Conservation (phyloP, 2,329 filamentous ascomycete species). For the Colletotrichum sidae region DNA sequence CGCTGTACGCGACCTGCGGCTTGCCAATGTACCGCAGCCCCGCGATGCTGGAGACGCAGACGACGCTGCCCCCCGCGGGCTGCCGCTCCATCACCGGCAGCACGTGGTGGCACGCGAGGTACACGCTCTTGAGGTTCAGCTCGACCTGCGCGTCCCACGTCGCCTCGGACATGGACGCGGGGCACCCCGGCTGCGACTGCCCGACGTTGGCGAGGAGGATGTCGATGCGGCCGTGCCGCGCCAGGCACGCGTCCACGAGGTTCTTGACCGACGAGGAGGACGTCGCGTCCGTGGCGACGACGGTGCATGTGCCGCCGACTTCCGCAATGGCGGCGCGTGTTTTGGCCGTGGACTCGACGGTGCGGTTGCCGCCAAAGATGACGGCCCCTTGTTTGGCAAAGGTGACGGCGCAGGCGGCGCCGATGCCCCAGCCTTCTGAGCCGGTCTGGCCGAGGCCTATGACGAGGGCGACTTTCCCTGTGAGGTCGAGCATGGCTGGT, state of each 20-base stretch:
- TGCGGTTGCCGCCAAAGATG: conserved; percentile 63
- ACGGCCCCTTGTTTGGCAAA: conserved; percentile 60
- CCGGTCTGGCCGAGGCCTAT: conserved; percentile 59
- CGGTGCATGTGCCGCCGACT: conserved; percentile 48
- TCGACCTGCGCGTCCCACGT: conserved; percentile 65
- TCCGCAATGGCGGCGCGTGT: conserved; percentile 52
- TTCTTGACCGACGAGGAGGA: conserved; percentile 61
- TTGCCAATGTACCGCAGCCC: conserved; percentile 62
- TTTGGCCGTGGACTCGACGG: conserved; percentile 51
- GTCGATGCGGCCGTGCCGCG: conserved; percentile 66
- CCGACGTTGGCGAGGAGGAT: conserved; percentile 73
- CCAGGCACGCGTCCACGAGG: conserved; percentile 63
- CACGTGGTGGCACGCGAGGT: conserved; percentile 63
- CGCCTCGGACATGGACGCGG: conserved; percentile 60
- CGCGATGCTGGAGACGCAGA: conserved; percentile 61
- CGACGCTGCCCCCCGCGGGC: conserved; percentile 50
- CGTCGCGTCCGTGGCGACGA: conserved; percentile 63
- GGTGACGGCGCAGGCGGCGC: conserved; percentile 60
- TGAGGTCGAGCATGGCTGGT: conserved; percentile 47
- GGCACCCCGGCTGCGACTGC: conserved; percentile 63
- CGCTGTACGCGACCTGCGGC: conserved; percentile 65
- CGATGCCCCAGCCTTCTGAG: conserved; percentile 61
- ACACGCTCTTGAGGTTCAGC: conserved; percentile 67
- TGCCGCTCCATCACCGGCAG: conserved; percentile 67
- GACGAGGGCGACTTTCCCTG: conserved; percentile 56